phyloP scores from a whole-genome alignment of 1,139 yeast genomes.

The Zygosaccharomyces sapae region DNA sequence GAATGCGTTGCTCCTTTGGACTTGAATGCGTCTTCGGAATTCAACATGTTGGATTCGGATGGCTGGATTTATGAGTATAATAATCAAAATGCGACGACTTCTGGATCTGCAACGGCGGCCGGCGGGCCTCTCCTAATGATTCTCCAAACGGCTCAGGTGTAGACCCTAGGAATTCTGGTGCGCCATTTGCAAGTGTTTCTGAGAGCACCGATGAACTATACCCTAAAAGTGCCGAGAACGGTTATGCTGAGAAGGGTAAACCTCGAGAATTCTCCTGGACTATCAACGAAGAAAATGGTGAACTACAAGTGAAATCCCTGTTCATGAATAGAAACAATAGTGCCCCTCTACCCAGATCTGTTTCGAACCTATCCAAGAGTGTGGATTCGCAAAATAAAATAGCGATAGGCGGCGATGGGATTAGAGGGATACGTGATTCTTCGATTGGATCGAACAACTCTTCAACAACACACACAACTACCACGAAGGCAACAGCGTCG shows the following conservation, averaged over 20 bases:
- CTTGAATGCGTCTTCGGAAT: slow-evolving; percentile 16
- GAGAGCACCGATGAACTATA: not conserved
- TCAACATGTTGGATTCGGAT: too few relatives aligned
- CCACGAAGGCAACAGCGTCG: not conserved
- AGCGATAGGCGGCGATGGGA: not conserved
- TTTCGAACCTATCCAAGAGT: not conserved
- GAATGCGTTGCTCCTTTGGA: not conserved
- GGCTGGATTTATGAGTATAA: slow-evolving; percentile 24
- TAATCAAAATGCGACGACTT: slow-evolving; percentile 13
- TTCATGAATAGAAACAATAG: slow-evolving; percentile 8
- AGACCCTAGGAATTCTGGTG: too few relatives aligned
- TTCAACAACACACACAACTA: not conserved
- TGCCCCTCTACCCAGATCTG: not conserved
- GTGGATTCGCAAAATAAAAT: not conserved
- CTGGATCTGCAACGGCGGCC: slow-evolving; percentile 13
- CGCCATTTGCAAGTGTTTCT: not conserved
- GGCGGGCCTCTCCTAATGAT: slow-evolving; percentile 1
- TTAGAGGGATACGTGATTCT: too few relatives aligned
- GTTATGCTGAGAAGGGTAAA: not conserved
- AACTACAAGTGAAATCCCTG: slow-evolving; percentile 12
- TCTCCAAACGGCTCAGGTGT: slow-evolving; percentile 2
- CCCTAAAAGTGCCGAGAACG: not conserved
- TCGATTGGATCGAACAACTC: not conserved
- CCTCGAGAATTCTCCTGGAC: slow-evolving; percentile 14
- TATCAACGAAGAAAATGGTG: slow-evolving; percentile 12